Evolutionary conservation across 805 yeast genomes (phyloP), one percentile per base, ranked within the genome.

Genomic region (Hyphopichia homilentoma): DNA sequence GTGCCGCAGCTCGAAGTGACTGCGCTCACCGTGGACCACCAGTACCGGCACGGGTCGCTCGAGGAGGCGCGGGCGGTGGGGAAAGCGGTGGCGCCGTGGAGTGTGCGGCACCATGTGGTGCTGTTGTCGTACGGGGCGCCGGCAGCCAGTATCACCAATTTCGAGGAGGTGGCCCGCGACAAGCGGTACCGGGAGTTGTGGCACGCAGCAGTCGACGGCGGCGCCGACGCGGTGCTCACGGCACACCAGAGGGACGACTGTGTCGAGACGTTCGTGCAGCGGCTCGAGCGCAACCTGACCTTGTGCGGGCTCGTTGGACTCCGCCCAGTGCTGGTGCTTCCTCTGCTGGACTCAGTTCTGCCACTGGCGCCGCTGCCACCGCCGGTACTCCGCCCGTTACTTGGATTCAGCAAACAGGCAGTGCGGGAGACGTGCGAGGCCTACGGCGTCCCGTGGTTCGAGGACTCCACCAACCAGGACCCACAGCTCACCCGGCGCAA

Each of bases 241-340:
- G 95, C 83, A 1, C 95, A 85, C 45, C 84, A 78, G 43, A 46
- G 63, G 29, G 77, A 84, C 46, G 95, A 85, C 50, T 87, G 82
- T 45, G 33, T 80, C 9, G 95, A 85, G 47, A 81, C 90, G 0
- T 79, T 72, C 39, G 39, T 81, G 15, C 66, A 79, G 48, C 53
- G 94, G 21, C 57, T 82, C 15, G 52, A 47, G 30, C 53, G 48
- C 34, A 55, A 57, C 32, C 61, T 68, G 3, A 58, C 69, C 8
- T 30, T 67, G 4, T 61, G 68, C 52, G 94, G 94, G 0, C 59
- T 82, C 6, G 61, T 66, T 1, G 83, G 86, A 0, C 78, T 82
- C 65, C 48, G 45, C 22, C 43, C 47, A 2, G 19, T 21, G 6
- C 37, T 65, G 1, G 32, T 44, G 5, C 27, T 65, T 6, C 68